Evolutionary conservation across 305 asterid genomes (phyloP).

Genomic region (Vinca major): DNA sequence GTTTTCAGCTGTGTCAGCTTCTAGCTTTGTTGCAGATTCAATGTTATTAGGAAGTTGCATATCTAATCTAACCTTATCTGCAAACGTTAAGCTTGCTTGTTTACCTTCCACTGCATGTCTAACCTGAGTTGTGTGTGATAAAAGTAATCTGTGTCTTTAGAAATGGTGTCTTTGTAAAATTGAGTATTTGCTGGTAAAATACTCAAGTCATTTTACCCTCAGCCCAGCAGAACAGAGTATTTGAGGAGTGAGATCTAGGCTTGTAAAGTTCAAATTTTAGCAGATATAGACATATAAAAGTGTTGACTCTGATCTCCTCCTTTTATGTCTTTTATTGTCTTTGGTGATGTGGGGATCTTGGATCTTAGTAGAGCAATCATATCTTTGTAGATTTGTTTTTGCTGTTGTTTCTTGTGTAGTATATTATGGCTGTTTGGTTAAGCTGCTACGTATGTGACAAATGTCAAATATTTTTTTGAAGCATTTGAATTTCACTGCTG

Average conservation of each 20-base stretch:
- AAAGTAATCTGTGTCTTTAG: neutral
- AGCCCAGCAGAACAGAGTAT: neutral
- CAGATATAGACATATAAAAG: neutral
- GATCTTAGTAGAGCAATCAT: neutral
- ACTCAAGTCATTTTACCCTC: neutral
- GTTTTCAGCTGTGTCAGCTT: neutral
- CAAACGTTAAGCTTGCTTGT: neutral
- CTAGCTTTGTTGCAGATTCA: neutral
- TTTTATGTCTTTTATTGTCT: neutral
- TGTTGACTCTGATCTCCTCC: neutral
- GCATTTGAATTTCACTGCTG: conserved; percentile 6
- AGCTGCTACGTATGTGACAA: neutral
- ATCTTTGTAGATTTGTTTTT: neutral
- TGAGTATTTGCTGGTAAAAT: neutral
- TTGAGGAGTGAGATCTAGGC: neutral
- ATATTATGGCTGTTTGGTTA: neutral
- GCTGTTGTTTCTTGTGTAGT: too few relatives aligned
- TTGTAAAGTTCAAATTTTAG: neutral
- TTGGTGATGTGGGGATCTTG: neutral
- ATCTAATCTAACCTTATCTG: too few relatives aligned
- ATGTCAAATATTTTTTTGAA: neutral
- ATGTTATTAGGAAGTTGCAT: too few relatives aligned
- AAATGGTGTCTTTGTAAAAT: neutral
- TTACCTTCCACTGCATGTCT: neutral
- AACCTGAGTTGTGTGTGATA: neutral